phyloP scores from a whole-genome alignment of 2,329 filamentous ascomycete species.

The Cladosporium sp. region DNA sequence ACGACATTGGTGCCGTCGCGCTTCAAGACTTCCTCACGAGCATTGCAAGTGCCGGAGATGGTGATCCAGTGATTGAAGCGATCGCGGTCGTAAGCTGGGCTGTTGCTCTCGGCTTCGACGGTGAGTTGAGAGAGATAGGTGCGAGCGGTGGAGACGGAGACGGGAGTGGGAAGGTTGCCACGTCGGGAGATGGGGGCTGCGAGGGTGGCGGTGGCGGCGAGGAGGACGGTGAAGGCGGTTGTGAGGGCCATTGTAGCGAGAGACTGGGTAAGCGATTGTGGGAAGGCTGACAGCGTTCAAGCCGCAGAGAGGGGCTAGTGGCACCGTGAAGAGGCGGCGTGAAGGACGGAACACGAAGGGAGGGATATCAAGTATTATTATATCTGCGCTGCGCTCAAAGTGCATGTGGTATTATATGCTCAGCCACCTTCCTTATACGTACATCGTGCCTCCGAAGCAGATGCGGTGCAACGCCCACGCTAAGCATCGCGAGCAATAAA shows the following conservation, averaged over 20 bases:
- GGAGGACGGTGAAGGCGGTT: slow-evolving; percentile 18
- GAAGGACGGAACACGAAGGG: not conserved
- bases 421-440: slow-evolving; percentile 1
- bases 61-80: slow-evolving; percentile 70
- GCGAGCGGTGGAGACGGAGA: slow-evolving; percentile 26
- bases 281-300: too few relatives aligned
- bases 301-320: too few relatives aligned
- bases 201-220: slow-evolving; percentile 18
- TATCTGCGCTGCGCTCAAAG: not conserved
- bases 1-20: slow-evolving; percentile 66
- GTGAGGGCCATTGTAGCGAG: slow-evolving; percentile 20
- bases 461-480: not conserved
- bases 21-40: slow-evolving; percentile 66
- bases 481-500: not conserved
- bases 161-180: slow-evolving; percentile 27
- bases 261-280: slow-evolving; percentile 2
- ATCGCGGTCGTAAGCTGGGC: slow-evolving; percentile 56
- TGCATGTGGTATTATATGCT: not conserved
- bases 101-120: slow-evolving; percentile 25
- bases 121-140: slow-evolving; percentile 26
- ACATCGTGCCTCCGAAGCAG: not conserved
- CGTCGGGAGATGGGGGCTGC: slow-evolving; percentile 24
- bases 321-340: not conserved
- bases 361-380: not conserved
- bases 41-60: slow-evolving; percentile 64